Conservation (phyloP, 805 yeast species). For the Clavispora vitiphila region DNA sequence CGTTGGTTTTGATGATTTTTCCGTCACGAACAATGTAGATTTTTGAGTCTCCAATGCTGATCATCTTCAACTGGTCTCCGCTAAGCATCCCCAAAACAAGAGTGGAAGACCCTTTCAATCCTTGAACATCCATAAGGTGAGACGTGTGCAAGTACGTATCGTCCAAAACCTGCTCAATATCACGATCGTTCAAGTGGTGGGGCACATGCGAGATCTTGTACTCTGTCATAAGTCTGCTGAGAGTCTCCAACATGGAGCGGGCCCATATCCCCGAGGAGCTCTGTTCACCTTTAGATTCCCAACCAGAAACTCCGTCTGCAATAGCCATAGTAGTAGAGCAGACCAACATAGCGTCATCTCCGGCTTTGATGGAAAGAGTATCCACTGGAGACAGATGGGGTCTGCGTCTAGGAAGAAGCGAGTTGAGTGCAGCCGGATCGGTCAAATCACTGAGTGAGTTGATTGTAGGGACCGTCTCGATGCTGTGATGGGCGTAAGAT, state of each 20-base stretch:
- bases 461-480: slow-evolving; percentile 32
- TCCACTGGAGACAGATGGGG: slow-evolving; percentile 50
- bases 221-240: slow-evolving; percentile 42
- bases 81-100: slow-evolving; percentile 43
- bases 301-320: slow-evolving; percentile 56
- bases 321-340: slow-evolving; percentile 49
- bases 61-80: slow-evolving; percentile 41
- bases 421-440: slow-evolving; percentile 41
- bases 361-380: slow-evolving; percentile 48
- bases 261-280: slow-evolving; percentile 50
- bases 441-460: slow-evolving; percentile 48
- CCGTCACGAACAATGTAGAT: slow-evolving; percentile 45
- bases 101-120: slow-evolving; percentile 46
- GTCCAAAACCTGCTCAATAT: slow-evolving; percentile 41
- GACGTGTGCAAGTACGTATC: slow-evolving; percentile 45
- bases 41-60: slow-evolving; percentile 51
- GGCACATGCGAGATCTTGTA: slow-evolving; percentile 37
- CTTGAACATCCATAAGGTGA: slow-evolving; percentile 46
- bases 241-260: slow-evolving; percentile 47
- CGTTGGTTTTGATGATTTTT: slow-evolving; percentile 36
- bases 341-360: slow-evolving; percentile 55
- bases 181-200: slow-evolving; percentile 35
- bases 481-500: slow-evolving; percentile 46
- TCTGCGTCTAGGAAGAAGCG: slow-evolving; percentile 45
- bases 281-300: slow-evolving; percentile 41